phyloP scores from a whole-genome alignment of 1,284 basidiomycete species.

The Exobasidium cylindrosporum region DNA sequence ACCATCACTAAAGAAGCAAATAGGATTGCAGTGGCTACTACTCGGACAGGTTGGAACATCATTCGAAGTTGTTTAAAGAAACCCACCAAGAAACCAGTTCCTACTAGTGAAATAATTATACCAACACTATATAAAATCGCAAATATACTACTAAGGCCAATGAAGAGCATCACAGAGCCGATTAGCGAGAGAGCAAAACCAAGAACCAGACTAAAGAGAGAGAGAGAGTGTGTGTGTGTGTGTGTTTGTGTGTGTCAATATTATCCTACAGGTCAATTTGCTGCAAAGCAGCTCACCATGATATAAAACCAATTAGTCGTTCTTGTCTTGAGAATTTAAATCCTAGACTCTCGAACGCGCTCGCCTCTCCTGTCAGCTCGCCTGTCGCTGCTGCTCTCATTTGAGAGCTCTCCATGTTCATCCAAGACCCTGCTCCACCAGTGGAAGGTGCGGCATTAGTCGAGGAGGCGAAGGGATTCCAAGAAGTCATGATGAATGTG shows the following conservation, averaged over 20 bases:
- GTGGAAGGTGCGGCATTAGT: background rate
- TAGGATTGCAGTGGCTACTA: slow-evolving; percentile 78
- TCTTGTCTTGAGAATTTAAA: slow-evolving; percentile 47
- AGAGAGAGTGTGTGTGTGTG: background rate
- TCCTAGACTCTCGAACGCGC: slow-evolving; percentile 41
- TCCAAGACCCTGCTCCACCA: slow-evolving; percentile 13
- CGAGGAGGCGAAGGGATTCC: slow-evolving; percentile 7
- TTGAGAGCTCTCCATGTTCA: slow-evolving; percentile 12
- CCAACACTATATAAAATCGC: slow-evolving; percentile 81
- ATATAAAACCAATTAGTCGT: slow-evolving; percentile 41
- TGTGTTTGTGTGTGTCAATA: no score
- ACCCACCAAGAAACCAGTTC: slow-evolving; percentile 53
- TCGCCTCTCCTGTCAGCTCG: slow-evolving; percentile 45
- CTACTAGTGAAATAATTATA: slow-evolving; percentile 75
- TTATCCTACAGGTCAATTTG: no score
- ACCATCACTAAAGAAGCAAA: slow-evolving; percentile 58
- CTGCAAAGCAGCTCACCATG: no score
- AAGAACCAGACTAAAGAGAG: slow-evolving; percentile 61
- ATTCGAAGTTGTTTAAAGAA: slow-evolving; percentile 55
- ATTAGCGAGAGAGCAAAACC: slow-evolving; percentile 67
- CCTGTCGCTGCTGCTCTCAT: slow-evolving; percentile 18
- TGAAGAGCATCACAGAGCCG: slow-evolving; percentile 73
- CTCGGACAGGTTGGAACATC: slow-evolving; percentile 90
- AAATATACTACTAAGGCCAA: slow-evolving; percentile 71
- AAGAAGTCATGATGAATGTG: background rate